Evolutionary conservation across 257 asterid genomes (phyloP).

Genomic region (Penstemon newberryi): DNA sequence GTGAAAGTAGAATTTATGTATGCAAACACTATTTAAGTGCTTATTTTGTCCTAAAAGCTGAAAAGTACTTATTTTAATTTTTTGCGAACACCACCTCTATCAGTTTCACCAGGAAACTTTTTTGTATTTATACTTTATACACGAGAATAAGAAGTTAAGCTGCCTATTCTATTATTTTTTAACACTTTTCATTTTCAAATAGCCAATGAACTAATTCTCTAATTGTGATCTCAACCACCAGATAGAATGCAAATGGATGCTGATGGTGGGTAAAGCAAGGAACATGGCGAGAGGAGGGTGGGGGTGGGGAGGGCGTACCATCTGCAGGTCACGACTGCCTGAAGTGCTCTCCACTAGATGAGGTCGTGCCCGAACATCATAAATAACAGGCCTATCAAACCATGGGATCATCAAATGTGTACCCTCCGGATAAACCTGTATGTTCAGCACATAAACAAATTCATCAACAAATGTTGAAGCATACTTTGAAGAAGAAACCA

Average conservation of each 20-base stretch:
- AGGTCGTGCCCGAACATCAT: constrained; percentile 90
- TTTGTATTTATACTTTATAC: not conserved
- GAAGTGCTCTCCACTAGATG: constrained; percentile 83
- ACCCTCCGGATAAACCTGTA: constrained; percentile 85
- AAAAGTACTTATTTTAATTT: no score
- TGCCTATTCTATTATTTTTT: not conserved
- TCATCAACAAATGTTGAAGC: no score
- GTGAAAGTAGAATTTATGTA: no score
- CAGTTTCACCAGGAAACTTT: constrained; percentile 1
- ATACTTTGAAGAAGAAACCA: no score
- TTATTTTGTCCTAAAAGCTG: no score
- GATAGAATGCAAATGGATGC: not conserved
- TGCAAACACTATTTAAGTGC: no score
- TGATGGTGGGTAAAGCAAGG: no score
- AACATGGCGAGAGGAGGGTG: no score
- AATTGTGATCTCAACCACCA: constrained; percentile 5
- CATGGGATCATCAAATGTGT: constrained; percentile 87
- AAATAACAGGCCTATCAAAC: constrained; percentile 83
- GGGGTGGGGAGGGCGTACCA: constrained; percentile 39
- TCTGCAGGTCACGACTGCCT: constrained; percentile 90
- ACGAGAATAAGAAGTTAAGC: not conserved
- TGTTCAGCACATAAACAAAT: constrained; percentile 16
- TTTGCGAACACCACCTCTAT: not conserved
- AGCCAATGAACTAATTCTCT: not conserved
- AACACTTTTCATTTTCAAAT: not conserved